Base-by-base conservation (phyloP, 257 asterid genomes). In the Fraxinus quadrangulata region DNA sequence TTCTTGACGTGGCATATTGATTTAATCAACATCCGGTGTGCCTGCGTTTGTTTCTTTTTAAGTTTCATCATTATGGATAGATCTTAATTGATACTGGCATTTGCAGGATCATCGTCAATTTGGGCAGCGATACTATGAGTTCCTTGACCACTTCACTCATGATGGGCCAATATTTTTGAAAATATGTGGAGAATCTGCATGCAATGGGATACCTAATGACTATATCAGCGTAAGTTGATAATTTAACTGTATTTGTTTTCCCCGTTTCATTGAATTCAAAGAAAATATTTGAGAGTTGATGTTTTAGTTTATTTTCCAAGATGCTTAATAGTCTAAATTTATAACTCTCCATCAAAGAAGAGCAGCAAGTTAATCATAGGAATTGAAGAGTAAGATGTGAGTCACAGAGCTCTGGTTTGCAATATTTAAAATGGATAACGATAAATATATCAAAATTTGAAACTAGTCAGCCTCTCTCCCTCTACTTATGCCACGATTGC, bases 151-250 rank as follows among this genome's bases (percentile, higher is more conserved):
- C 73, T 92, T 96, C 80, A 89, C 71, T 13, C 98, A 95, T 42
- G 88, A 92, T 85, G 98, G 97, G 61, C 99, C 99, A 1, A 87
- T 96, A 78, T 96, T 96, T 82, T 85, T 96, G 78, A 87, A 76
- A 86, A 90, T 96, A 23, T 90, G 97, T 73, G 99, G 99, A 66
- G 98, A 96, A 89, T 83, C 97, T 78, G 90, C 86, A 34, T 96
- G 99, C 90, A 45, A 31, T 74, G 99, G 99, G 81, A 92, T 96
- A 80, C 16, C 89, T 61, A 96, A 93, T 76, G 99, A 96, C 81
- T 93, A 93, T 75, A 77, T 93, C 77, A 80, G 85, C 67, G 98
- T 96, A 87, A 89, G 90, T 83, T 30, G 75, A 63, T 49, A 63
- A 63, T 26, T 26, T 63, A 12, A 19, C 19, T 11, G 69, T 14